phyloP scores from a whole-genome alignment of 208 protist genomes.

The Leishmania tarentolae region DNA sequence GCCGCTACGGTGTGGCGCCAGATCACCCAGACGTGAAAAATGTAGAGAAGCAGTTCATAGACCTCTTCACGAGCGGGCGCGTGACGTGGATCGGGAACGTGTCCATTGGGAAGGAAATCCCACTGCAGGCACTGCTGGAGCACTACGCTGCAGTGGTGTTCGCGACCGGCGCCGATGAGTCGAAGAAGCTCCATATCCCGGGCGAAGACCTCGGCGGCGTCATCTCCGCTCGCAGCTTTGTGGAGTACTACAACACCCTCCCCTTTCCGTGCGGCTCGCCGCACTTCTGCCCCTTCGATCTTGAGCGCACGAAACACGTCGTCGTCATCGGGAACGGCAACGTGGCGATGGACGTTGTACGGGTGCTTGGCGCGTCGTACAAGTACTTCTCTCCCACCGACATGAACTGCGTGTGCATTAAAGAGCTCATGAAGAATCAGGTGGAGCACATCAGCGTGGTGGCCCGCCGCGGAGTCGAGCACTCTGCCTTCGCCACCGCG shows the following conservation, averaged over 20 bases:
- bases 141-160: constrained; percentile 95
- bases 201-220: constrained; percentile 88
- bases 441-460: constrained; percentile 84
- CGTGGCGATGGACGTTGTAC: constrained; percentile 95
- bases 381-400: constrained; percentile 90
- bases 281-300: constrained; percentile 74
- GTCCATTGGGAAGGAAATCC: constrained; percentile 76
- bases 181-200: constrained; percentile 70
- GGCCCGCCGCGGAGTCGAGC: constrained; percentile 85
- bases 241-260: constrained; percentile 97
- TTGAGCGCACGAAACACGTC: constrained; percentile 45
- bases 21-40: constrained; percentile 98
- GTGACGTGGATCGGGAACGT: constrained; percentile 95
- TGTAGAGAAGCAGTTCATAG: constrained; percentile 90
- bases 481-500: constrained; percentile 95
- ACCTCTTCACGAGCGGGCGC: constrained; percentile 74
- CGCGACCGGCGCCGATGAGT: constrained; percentile 86
- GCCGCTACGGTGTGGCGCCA: constrained; percentile 97
- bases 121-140: constrained; percentile 64
- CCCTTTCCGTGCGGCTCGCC: constrained; percentile 86
- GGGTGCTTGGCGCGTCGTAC: constrained; percentile 80
- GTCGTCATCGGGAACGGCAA: constrained; percentile 95
- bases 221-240: constrained; percentile 88
- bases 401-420: constrained; percentile 86
- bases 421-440: constrained; percentile 71